Base-by-base conservation (phyloP, 2,329 filamentous ascomycete species). In the Drechslerella stenobrocha region DNA sequence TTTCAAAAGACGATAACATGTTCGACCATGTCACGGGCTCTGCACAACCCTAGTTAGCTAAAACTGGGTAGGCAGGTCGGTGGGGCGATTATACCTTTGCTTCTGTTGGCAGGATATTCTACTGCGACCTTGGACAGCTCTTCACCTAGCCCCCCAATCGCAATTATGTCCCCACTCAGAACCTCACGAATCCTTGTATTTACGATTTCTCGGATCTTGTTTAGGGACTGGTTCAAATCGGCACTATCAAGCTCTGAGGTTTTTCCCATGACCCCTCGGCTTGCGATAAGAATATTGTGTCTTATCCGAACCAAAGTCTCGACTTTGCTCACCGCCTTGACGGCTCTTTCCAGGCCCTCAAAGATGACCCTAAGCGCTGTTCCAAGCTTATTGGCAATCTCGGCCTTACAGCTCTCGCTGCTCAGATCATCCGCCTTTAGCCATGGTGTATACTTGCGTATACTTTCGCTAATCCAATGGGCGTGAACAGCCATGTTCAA, bases 381-480 rank as follows among this genome's bases (percentile, higher is more conserved):
- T 77, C 79, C 35, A 73, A 71, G 44, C 75, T 75, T 23, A 77
- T 69, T 51, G 79, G 73, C 18, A 73, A 76, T 59, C 78, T 76
- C 3, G 76, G 78, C 15, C 80, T 59, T 35, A 42, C 52, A 57
- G 34, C 42, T 48, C 67, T 71, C 32, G 15, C 44, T 45, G n/a
- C 55, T 67, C 35, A 73, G 47, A 59, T 84, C 81, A 58, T 83
- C 83, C 57, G 85, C 79, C 45, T 83, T 81, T 18, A 85, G 81
- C 80, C 83, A 86, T 1, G 84, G 84, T 1, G 81, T 85, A 71
- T 86, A 87, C 47, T 82, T 82, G n/a, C 79, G 80, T 46, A 86
- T 81, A 57, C 86, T 83, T 0, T 82, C 78, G 6, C 82, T 77
- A n/a, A 87, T 79, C 81, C 84, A 86, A 8, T 79, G 77, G 37